Conservation (phyloP, 2,329 filamentous ascomycete genomes). For the Arthrobotrys iridis region DNA sequence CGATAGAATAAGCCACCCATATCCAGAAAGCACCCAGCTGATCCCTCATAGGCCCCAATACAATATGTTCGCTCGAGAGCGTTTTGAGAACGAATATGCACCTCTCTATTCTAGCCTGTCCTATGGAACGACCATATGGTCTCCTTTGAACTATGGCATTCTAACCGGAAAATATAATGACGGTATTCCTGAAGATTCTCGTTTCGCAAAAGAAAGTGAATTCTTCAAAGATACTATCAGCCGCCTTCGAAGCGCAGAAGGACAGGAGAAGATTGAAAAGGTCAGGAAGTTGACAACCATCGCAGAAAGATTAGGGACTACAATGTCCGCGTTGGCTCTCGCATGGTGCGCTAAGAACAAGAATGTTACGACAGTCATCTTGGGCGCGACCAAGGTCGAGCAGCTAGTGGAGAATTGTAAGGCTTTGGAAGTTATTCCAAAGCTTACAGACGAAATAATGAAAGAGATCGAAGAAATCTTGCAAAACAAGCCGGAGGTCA, state of each 20-base stretch:
- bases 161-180: slow-evolving; percentile 74
- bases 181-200: slow-evolving; percentile 70
- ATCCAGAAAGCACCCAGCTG: background rate
- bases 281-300: slow-evolving; percentile 68
- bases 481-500: slow-evolving; percentile 61
- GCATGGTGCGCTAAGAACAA: slow-evolving; percentile 71
- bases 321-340: slow-evolving; percentile 67
- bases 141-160: slow-evolving; percentile 68
- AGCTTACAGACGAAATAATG: slow-evolving; percentile 63
- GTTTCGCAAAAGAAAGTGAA: slow-evolving; percentile 69
- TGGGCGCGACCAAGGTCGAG: slow-evolving; percentile 64
- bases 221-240: slow-evolving; percentile 70
- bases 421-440: slow-evolving; percentile 63
- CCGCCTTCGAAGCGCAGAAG: slow-evolving; percentile 65
- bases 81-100: slow-evolving; percentile 71
- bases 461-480: slow-evolving; percentile 64
- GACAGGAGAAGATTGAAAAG: slow-evolving; percentile 68
- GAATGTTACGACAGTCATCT: slow-evolving; percentile 69
- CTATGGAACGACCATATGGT: slow-evolving; percentile 64
- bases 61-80: slow-evolving; percentile 71
- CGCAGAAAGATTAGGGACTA: slow-evolving; percentile 65
- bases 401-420: slow-evolving; percentile 63
- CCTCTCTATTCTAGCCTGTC: slow-evolving; percentile 63
- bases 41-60: slow-evolving; percentile 65
- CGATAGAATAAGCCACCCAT: too few relatives aligned